Evolutionary conservation across 2,329 filamentous ascomycete species (phyloP).

Genomic region (Aureobasidium leucospermi): DNA sequence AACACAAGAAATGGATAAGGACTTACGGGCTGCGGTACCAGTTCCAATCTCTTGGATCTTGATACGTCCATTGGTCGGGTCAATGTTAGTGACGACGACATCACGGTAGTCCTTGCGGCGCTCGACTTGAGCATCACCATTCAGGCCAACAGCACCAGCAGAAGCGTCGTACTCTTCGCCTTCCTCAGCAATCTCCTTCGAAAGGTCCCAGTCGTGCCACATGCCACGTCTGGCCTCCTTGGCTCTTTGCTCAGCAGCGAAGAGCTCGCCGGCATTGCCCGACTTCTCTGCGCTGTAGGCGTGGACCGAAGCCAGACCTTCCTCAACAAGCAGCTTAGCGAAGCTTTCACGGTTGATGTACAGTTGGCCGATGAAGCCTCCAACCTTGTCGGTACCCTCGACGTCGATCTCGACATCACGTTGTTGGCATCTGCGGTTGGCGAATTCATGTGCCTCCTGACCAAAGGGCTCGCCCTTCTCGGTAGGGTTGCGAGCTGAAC

Average conservation of each 20-base stretch:
- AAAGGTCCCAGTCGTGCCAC: slow-evolving; percentile 93
- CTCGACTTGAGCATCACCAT: slow-evolving; percentile 49
- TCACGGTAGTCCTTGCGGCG: slow-evolving; percentile 88
- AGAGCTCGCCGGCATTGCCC: slow-evolving; percentile 78
- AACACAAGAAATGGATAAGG: not conserved
- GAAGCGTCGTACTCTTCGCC: slow-evolving; percentile 35
- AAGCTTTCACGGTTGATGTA: slow-evolving; percentile 95
- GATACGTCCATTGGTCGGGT: slow-evolving; percentile 64
- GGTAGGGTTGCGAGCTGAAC: slow-evolving; percentile 70
- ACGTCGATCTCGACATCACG: slow-evolving; percentile 95
- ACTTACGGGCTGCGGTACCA: slow-evolving; percentile 61
- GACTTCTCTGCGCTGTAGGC: slow-evolving; percentile 94
- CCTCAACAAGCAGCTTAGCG: slow-evolving; percentile 84
- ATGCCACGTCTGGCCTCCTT: slow-evolving; percentile 83
- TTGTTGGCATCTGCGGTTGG: slow-evolving; percentile 81
- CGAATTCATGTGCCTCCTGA: slow-evolving; percentile 87
- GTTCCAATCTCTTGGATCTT: slow-evolving; percentile 88
- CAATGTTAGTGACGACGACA: slow-evolving; percentile 85
- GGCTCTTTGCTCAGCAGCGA: slow-evolving; percentile 78
- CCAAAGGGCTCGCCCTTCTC: slow-evolving; percentile 90
- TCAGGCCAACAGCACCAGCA: slow-evolving; percentile 37
- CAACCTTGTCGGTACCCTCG: slow-evolving; percentile 89
- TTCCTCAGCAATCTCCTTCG: slow-evolving; percentile 62
- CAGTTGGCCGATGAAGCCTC: slow-evolving; percentile 91
- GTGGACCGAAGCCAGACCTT: slow-evolving; percentile 87